These are phyloP conservation scores for Eucalyptus melliodora DNA, from an alignment of 345 rosid species.

Conservation along the genomic window DNA sequence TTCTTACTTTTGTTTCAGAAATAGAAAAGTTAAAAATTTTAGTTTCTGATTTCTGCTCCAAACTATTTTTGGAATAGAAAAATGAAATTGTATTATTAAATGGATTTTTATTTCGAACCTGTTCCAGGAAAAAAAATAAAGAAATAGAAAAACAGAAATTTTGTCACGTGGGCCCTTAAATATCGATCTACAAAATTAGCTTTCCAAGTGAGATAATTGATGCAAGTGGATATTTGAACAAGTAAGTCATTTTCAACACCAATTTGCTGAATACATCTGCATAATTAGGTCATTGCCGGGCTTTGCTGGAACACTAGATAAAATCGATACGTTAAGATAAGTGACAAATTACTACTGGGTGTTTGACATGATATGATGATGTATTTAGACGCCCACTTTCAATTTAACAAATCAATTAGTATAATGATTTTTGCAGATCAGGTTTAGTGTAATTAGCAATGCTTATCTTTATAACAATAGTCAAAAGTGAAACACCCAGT, in stretches of 20 bases:
- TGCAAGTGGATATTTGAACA: background rate
- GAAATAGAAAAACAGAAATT: no score
- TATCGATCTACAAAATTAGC: background rate
- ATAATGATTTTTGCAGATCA: background rate
- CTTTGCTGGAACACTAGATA: background rate
- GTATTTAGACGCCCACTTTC: background rate
- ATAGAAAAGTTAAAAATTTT: no score
- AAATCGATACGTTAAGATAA: background rate
- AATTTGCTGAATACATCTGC: background rate
- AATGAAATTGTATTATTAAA: accelerated
- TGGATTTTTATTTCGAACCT: no score
- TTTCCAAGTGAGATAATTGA: background rate
- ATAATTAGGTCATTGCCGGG: background rate
- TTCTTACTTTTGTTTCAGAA: no score
- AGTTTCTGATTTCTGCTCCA: accelerated
- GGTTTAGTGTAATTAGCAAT: background rate
- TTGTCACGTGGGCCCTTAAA: background rate
- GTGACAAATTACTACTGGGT: background rate
- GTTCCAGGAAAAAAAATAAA: accelerated
- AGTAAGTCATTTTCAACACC: background rate
- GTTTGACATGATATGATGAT: background rate
- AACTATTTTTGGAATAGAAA: no score
- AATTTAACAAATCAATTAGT: background rate
- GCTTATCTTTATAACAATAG: background rate
- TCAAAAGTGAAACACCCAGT: background rate